phyloP scores from a whole-genome alignment of 169 alveolate species.

The Perkinsus marinus region DNA sequence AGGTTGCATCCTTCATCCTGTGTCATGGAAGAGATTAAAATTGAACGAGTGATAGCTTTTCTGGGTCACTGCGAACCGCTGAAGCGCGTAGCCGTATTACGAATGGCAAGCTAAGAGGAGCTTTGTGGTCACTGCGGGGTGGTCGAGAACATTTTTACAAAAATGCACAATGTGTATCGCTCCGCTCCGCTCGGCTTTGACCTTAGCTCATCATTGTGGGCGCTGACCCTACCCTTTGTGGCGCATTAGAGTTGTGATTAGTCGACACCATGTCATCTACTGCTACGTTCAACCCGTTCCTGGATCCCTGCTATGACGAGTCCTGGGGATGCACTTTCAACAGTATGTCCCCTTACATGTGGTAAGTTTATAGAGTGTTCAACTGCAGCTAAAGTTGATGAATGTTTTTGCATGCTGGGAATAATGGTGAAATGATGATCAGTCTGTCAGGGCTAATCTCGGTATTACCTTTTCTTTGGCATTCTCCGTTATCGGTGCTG shows the following conservation, averaged over 20 bases:
- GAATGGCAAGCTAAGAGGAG: not conserved
- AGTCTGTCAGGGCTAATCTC: not conserved
- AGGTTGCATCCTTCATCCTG: too few species aligned
- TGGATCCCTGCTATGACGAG: not conserved
- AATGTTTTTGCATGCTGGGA: not conserved
- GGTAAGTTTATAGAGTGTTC: not conserved
- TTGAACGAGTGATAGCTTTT: too few species aligned
- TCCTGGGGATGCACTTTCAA: not conserved
- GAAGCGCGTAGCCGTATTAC: not conserved
- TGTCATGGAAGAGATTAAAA: too few species aligned
- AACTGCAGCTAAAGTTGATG: not conserved
- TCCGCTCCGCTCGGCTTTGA: not conserved
- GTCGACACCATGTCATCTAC: not conserved
- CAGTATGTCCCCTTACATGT: not conserved
- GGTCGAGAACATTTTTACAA: not conserved
- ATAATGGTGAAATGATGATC: not conserved
- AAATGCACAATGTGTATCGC: not conserved
- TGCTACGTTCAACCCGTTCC: not conserved
- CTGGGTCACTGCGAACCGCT: not conserved
- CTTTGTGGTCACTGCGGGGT: not conserved
- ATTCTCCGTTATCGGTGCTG: constrained; percentile 42
- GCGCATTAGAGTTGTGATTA: not conserved
- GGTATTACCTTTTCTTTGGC: constrained; percentile 47
- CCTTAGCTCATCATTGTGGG: not conserved
- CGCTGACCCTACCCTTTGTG: not conserved